These are phyloP conservation scores for Xylariales sp. DNA, from an alignment of 2,329 filamentous ascomycete genomes.

Conservation along the genomic window DNA sequence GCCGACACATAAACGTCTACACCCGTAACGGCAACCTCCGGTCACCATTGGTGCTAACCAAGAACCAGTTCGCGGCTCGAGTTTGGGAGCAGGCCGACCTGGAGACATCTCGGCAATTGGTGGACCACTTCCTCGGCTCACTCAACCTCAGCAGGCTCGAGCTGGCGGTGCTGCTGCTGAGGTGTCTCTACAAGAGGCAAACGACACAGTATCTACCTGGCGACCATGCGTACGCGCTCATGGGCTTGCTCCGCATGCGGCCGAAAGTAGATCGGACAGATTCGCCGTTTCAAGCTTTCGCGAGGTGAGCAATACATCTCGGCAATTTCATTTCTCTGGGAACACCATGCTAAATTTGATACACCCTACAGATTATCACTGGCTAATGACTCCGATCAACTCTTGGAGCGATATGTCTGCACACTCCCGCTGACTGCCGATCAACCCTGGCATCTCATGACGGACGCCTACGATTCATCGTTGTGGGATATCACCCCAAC, in stretches of 20 bases:
- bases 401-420: slow-evolving; percentile 39
- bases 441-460: slow-evolving; percentile 33
- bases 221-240: slow-evolving; percentile 30
- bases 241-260: slow-evolving; percentile 28
- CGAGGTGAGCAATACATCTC: too few species aligned
- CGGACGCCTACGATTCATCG: slow-evolving; percentile 32
- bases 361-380: slow-evolving; percentile 32
- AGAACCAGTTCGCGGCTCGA: slow-evolving; percentile 26
- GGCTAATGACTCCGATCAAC: slow-evolving; percentile 21
- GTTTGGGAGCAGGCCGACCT: slow-evolving; percentile 26
- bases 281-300: slow-evolving; percentile 29
- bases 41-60: slow-evolving; percentile 17
- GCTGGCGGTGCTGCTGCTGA: slow-evolving; percentile 23
- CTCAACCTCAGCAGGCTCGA: slow-evolving; percentile 27
- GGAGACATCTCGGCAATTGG: slow-evolving; percentile 22
- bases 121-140: slow-evolving; percentile 28
- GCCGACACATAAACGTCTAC: slow-evolving; percentile 17
- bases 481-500: slow-evolving; percentile 39
- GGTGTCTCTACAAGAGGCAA: slow-evolving; percentile 21
- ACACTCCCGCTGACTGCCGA: slow-evolving; percentile 24
- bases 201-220: slow-evolving; percentile 19
- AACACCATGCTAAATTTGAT: too few species aligned
- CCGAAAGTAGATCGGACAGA: slow-evolving; percentile 27
- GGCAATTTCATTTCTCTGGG: too few species aligned
- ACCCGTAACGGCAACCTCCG: slow-evolving; percentile 16